Evolutionary conservation across 2,329 filamentous ascomycete species (phyloP).

Genomic region (Emericellopsis atlantica): DNA sequence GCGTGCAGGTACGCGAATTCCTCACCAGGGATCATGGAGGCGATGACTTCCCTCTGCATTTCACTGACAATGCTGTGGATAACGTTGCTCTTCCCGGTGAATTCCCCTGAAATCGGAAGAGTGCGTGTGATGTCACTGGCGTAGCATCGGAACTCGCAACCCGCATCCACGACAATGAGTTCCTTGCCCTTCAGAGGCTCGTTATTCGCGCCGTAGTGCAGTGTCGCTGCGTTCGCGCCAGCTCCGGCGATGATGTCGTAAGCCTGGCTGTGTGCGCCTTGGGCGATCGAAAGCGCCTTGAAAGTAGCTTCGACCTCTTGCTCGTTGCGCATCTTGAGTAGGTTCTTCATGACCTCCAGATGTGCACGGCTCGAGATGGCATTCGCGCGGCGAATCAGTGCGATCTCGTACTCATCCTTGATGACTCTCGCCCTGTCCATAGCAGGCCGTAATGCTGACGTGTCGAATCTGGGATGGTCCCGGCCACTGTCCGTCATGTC

Average conservation of each 20-base stretch:
- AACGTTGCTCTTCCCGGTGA: conserved; percentile 53
- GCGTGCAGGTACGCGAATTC: conserved; percentile 62
- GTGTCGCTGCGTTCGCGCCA: conserved; percentile 67
- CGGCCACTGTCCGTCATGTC: conserved; percentile 23
- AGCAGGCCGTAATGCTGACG: conserved; percentile 42
- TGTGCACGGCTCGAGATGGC: conserved; percentile 69
- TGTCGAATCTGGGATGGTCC: too few relatives aligned
- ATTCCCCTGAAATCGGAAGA: conserved; percentile 61
- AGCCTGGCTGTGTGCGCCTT: conserved; percentile 64
- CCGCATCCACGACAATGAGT: conserved; percentile 75
- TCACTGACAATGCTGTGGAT: conserved; percentile 67
- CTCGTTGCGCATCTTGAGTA: conserved; percentile 59
- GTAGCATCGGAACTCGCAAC: conserved; percentile 75
- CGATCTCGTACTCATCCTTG: conserved; percentile 80
- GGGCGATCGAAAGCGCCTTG: conserved; percentile 55
- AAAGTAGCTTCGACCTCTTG: conserved; percentile 75
- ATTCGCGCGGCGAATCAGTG: conserved; percentile 70
- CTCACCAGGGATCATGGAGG: conserved; percentile 53
- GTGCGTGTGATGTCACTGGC: conserved; percentile 85
- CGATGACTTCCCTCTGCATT: conserved; percentile 72
- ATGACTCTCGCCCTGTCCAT: conserved; percentile 72
- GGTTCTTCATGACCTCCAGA: conserved; percentile 51
- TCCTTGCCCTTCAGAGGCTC: conserved; percentile 56
- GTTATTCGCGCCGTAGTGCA: conserved; percentile 81
- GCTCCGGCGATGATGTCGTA: conserved; percentile 84